Evolutionary conservation across 2,329 filamentous ascomycete genomes (phyloP).

Genomic region (Cladosporium colombiae): DNA sequence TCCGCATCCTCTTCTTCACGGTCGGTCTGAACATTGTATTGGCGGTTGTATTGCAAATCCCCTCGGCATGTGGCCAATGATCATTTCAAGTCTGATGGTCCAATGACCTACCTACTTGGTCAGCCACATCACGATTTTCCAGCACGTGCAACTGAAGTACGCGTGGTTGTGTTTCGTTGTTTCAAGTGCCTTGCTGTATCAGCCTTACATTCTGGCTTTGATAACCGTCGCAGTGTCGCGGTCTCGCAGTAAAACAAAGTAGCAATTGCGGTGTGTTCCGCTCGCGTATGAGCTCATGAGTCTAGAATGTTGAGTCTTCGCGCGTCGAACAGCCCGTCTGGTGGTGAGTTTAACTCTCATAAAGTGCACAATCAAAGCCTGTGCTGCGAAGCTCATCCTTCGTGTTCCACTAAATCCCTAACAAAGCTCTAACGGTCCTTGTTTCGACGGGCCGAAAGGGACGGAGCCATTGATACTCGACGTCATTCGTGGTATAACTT

Average conservation of each 20-base stretch:
- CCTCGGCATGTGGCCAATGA: background rate
- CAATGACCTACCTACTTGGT: background rate
- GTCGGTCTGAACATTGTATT: background rate
- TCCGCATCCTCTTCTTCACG: background rate
- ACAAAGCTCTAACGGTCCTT: constrained; percentile 10
- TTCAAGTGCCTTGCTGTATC: background rate
- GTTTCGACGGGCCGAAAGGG: constrained; percentile 12
- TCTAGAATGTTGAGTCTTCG: background rate
- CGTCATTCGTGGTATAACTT: background rate
- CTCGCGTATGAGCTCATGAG: background rate
- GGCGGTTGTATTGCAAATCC: background rate
- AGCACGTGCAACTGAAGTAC: background rate
- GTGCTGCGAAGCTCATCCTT: background rate
- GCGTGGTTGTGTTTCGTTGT: background rate
- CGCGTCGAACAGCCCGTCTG: background rate
- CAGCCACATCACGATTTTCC: background rate
- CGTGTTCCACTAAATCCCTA: background rate
- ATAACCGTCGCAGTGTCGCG: background rate
- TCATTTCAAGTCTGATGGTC: background rate
- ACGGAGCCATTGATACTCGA: constrained; percentile 2
- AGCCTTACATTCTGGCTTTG: background rate
- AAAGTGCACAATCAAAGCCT: background rate
- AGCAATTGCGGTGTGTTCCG: background rate
- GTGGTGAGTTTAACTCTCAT: background rate
- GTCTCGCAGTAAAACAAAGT: background rate